Percentiles rank a stretch among this genome's conserved stretches.
These are phyloP conservation scores for Neonectria neomacrospora DNA, from an alignment of 2,329 filamentous ascomycete genomes.

Conservation along the genomic window DNA sequence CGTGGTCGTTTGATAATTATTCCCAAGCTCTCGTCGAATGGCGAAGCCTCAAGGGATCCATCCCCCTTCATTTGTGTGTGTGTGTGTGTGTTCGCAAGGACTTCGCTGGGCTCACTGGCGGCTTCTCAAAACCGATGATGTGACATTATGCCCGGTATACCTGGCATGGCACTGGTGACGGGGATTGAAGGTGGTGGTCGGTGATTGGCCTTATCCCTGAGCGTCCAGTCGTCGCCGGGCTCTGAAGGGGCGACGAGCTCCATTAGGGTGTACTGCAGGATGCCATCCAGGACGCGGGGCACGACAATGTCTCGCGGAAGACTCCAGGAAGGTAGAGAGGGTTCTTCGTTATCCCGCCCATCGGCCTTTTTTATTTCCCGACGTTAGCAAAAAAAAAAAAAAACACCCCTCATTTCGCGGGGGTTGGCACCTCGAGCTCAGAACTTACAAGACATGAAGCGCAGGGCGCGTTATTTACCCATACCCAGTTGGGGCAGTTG, in stretches of 20 bases:
- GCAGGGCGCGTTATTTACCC: constrained; percentile 62
- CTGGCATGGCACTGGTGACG: constrained; percentile 46
- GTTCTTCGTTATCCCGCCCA: constrained; percentile 58
- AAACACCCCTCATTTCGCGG: neutral
- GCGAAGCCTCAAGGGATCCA: constrained; percentile 16
- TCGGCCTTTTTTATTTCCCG: constrained; percentile 53
- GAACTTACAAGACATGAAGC: constrained; percentile 60
- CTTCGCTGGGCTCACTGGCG: constrained; percentile 27
- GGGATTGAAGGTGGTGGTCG: constrained; percentile 45
- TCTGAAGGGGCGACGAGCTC: constrained; percentile 55
- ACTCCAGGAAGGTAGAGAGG: constrained; percentile 41
- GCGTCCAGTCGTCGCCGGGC: constrained; percentile 52
- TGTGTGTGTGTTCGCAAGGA: constrained; percentile 24
- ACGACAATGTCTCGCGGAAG: constrained; percentile 57
- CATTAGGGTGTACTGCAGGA: constrained; percentile 60
- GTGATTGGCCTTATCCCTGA: constrained; percentile 48
- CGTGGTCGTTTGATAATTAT: constrained; percentile 32
- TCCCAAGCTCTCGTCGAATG: constrained; percentile 33
- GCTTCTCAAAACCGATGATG: constrained; percentile 38
- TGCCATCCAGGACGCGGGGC: constrained; percentile 57
- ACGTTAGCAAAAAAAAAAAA: constrained; percentile 37
- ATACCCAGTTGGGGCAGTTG: constrained; percentile 66
- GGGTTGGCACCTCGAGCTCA: neutral
- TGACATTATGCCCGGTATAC: constrained; percentile 40
- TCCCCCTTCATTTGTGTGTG: constrained; percentile 26